Base-by-base conservation (phyloP, 2,329 filamentous ascomycete species). In the Meredithiella fracta region DNA sequence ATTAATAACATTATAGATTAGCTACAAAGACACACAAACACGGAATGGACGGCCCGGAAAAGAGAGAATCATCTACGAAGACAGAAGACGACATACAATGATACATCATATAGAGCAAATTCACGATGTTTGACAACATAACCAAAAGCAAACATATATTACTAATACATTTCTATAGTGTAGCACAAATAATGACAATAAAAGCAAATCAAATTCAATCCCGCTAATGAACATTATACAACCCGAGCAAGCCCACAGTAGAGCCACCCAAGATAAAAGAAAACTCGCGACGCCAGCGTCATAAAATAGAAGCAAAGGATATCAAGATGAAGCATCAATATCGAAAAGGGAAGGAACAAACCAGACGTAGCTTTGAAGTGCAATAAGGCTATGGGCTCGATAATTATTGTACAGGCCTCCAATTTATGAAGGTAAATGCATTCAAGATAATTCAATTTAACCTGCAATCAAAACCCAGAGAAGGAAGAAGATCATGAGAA, bases 401-500 rank as follows among this genome's bases (percentile, higher is more conserved):
- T 5, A 34, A 34, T 34, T 34, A 34, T 11, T 34, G 29, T 34
- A 34, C 29, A 34, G 11, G 5, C 29, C 29, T 34, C 11, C 29
- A 34, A 5, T 34, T 11, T 34, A 34, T 34, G 44, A 47, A 20
- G 44, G 44, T 44, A 47, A 47, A 47, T 14, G 6, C 15, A 20
- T 25, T 23, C 15, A 11, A 15, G n/a, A 52, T 29, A 29, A 37
- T 7, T 23, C 8, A 47, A 22, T 23, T 55, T 64, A 79, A 53
- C 77, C 77, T 51, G 77, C 75, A 60, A 85, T 79, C 62, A 85
- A 72, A 52, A 85, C 82, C 82, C 82, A 85, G 59, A 85, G 72
- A 72, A 86, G 71, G 73, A 85, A 87, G 78, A 91, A 94, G 67
- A 94, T 90, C 90, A 96, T 96, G 63, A 97, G 70, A 52, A 96